Evolutionary conservation across 495 filamentous ascomycete genomes (phyloP), one percentile per base, ranked within the genome.

Genomic region (Daldinia caldariorum): DNA sequence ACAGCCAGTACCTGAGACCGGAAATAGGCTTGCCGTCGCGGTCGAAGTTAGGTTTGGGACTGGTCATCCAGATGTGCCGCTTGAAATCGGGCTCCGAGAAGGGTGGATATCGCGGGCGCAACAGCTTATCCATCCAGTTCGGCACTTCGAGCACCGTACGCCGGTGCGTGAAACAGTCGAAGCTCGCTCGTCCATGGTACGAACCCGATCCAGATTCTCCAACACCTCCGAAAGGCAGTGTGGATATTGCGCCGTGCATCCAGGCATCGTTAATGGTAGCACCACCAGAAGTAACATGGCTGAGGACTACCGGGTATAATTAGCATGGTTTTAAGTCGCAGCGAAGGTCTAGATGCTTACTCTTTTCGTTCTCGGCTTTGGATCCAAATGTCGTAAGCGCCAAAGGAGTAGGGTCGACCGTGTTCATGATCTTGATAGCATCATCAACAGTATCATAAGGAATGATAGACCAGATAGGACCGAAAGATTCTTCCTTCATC

Each of bases 181-280:
- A 97, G 55, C 88, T 90, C 53, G 91, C 84, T 76, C 88, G 87
- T 65, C 95, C 95, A 72, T 92, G 88, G 83, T 97, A 97, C 9
- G 88, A 83, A 58, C 95, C 95, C 71, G 86, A 84, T 61, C 95
- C 94, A 63, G 88, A 92, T 71, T 92, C 88, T 63, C 95, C 95
- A 34, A 99, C 91, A 74, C 94, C 94, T 67, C 95, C 95, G 75
- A 99, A 97, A 57, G 92, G 83, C 4, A 97, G 81, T 8, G 89
- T 92, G 20, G 89, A 86, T 68, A 97, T 87, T 3, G 83, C 84
- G 53, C 85, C 90, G 81, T 97, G 94, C 79, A 93, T 89, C 72
- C 88, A 92, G 56, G 89, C 83, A 79, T 97, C 93, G 79, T 97
- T 97, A 75, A 94, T 80, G 38, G 89, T 86, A 20, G 88, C 92